A percentile compares a stretch with the other conserved stretches of the same genome.
Conservation (phyloP, 2,329 filamentous ascomycete genomes). For the Aspergillus tanneri region DNA sequence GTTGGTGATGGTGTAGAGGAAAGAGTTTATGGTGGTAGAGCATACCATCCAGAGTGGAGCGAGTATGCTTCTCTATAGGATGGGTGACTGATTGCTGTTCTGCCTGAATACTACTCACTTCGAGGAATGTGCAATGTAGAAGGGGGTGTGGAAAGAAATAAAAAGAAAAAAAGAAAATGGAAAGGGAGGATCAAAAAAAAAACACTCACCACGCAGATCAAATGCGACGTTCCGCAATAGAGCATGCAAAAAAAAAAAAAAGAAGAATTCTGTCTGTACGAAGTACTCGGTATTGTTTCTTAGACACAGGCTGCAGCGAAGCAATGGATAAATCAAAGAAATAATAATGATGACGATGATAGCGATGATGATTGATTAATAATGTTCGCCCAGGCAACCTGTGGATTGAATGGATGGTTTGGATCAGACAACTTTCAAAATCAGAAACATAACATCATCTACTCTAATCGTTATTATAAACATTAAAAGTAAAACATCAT, state of each 20-base stretch:
- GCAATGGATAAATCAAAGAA: too few species aligned
- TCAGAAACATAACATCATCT: not conserved
- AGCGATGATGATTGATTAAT: not conserved
- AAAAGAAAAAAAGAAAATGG: not conserved
- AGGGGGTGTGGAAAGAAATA: slow-evolving; percentile 1
- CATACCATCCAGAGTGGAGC: too few species aligned
- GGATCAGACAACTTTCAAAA: not conserved
- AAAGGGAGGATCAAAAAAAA: not conserved
- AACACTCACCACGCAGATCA: not conserved
- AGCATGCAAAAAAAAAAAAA: not conserved
- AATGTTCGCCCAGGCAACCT: not conserved
- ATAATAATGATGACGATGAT: too few species aligned
- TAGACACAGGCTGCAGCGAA: too few species aligned
- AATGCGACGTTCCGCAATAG: not conserved
- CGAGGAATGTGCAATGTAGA: too few species aligned
- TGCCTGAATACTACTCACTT: not conserved
- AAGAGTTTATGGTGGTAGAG: too few species aligned
- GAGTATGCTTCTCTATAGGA: not conserved
- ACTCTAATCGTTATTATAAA: not conserved
- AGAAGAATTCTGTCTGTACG: not conserved
- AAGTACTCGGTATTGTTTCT: too few species aligned
- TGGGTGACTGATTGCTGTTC: not conserved
- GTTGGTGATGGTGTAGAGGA: not conserved
- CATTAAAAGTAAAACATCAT: not conserved
- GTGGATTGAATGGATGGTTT: not conserved